phyloP scores from a whole-genome alignment of 441 rosid genomes.

The Gossypium aridum region DNA sequence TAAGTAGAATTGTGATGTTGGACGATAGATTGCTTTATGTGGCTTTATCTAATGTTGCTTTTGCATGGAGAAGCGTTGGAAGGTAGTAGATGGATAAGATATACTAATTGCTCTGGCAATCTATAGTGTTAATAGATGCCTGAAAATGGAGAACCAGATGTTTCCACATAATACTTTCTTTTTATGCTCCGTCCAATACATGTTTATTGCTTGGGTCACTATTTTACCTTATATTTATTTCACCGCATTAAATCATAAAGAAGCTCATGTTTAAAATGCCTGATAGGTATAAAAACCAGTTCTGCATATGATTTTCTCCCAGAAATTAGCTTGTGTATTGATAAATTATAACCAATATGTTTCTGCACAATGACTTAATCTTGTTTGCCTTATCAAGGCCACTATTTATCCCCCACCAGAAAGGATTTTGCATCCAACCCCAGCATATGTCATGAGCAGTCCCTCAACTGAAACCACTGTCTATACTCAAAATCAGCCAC shows the following conservation, averaged over 20 bases:
- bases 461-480: constrained; percentile 32
- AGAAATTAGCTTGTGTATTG: background rate
- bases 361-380: background rate
- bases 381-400: constrained; percentile 39
- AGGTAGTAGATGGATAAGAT: background rate
- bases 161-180: background rate
- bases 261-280: background rate
- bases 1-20: background rate
- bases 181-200: background rate
- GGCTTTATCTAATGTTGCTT: background rate
- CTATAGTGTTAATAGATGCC: background rate
- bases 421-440: constrained; percentile 40
- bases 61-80: background rate
- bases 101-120: background rate
- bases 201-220: background rate
- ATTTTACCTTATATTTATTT: background rate
- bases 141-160: background rate
- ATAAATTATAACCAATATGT: background rate
- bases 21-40: background rate
- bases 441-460: constrained; percentile 37
- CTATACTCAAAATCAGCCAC: constrained; percentile 40
- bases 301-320: background rate
- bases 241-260: background rate
- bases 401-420: constrained; percentile 49
- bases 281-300: background rate